Conservation (phyloP, 768 basidiomycete species). For the Boletus rex-veris region DNA sequence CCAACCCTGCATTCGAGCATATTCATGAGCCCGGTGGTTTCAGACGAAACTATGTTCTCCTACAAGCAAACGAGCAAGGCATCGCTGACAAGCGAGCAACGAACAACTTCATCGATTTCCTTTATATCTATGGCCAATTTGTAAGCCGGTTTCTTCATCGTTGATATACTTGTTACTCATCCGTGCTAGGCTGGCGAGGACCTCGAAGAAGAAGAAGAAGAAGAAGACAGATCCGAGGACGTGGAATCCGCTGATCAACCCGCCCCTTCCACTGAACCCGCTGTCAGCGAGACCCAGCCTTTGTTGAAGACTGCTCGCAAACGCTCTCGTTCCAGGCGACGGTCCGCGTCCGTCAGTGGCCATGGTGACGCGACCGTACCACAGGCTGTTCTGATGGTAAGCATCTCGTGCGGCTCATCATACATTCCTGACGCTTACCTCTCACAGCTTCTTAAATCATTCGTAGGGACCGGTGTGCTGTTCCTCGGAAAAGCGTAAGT, state of each 20-base stretch:
- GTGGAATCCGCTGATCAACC: constrained; percentile 44
- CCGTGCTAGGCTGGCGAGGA: constrained; percentile 78
- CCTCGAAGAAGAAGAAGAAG: constrained; percentile 81
- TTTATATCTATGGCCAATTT: constrained; percentile 94
- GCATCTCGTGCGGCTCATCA: constrained; percentile 16
- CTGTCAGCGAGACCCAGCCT: constrained; percentile 50
- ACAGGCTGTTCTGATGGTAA: constrained; percentile 90
- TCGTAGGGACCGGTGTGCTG: constrained; percentile 92
- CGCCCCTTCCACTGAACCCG: constrained; percentile 4
- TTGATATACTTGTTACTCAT: not conserved
- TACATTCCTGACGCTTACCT: not conserved
- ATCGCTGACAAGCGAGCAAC: constrained; percentile 57
- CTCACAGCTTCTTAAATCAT: constrained; percentile 81
- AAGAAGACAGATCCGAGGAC: constrained; percentile 62
- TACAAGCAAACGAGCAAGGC: constrained; percentile 67
- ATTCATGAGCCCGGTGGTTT: constrained; percentile 96
- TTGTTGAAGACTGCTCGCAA: constrained; percentile 46
- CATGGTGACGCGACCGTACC: constrained; percentile 87
- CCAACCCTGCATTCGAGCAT: constrained; percentile 82
- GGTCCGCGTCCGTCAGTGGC: constrained; percentile 52
- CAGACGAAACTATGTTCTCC: constrained; percentile 79
- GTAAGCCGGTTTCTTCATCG: constrained; percentile 46
- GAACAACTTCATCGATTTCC: constrained; percentile 91
- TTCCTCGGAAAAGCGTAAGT: constrained; percentile 90
- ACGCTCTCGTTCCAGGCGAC: constrained; percentile 52